phyloP scores from a whole-genome alignment of 169 alveolate genomes.

The Babesia sp. region DNA sequence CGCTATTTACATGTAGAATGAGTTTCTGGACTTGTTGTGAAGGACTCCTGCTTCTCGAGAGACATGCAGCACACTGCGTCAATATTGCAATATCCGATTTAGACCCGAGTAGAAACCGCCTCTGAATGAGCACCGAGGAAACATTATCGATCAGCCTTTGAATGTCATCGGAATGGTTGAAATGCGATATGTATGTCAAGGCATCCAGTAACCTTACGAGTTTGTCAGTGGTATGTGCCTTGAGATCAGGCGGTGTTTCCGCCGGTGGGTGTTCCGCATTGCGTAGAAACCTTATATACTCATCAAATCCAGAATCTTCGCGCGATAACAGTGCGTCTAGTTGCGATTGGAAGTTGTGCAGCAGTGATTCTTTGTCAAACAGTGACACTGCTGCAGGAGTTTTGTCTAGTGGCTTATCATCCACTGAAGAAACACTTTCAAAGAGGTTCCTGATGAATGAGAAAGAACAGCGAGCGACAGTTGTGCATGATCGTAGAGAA shows the following conservation, averaged over 20 bases:
- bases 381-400: slow-evolving; percentile 17
- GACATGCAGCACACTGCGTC: slow-evolving; percentile 6
- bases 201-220: slow-evolving; percentile 13
- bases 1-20: not conserved
- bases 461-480: not conserved
- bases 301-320: not conserved
- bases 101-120: not conserved
- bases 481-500: no score
- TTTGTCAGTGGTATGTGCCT: not conserved
- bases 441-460: slow-evolving; percentile 8
- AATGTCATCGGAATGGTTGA: not conserved
- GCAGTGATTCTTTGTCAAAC: slow-evolving; percentile 38
- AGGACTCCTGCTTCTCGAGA: not conserved
- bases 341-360: slow-evolving; percentile 21
- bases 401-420: not conserved
- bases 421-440: not conserved
- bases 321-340: slow-evolving; percentile 11
- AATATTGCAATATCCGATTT: not conserved
- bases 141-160: not conserved
- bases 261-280: slow-evolving; percentile 10
- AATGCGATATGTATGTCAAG: not conserved
- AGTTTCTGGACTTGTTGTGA: not conserved
- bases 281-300: slow-evolving; percentile 1
- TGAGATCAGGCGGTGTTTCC: not conserved
- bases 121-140: not conserved